phyloP scores from a whole-genome alignment of 1,284 basidiomycete species.

The Sphaerobolus stellatus region DNA sequence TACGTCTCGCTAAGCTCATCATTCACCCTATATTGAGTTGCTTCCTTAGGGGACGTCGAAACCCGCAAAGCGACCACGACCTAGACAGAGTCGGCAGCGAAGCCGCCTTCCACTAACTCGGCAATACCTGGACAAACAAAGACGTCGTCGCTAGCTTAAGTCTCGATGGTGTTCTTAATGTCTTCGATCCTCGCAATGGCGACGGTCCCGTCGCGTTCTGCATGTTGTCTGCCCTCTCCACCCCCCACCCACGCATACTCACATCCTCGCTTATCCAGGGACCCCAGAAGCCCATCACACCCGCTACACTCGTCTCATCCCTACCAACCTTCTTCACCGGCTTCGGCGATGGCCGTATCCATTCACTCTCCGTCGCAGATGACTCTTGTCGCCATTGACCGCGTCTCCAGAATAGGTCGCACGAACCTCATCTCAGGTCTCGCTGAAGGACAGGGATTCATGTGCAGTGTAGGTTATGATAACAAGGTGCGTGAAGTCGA shows the following conservation, averaged over 20 bases:
- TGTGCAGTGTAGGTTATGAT: slow-evolving; percentile 78
- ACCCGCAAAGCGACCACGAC: slow-evolving; percentile 63
- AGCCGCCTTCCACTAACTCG: slow-evolving; percentile 81
- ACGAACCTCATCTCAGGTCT: slow-evolving; percentile 71
- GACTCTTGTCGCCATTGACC: slow-evolving; percentile 34
- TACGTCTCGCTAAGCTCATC: slow-evolving; percentile 36
- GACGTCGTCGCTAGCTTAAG: slow-evolving; percentile 83
- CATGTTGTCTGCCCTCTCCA: too few species aligned
- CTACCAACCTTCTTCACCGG: slow-evolving; percentile 72
- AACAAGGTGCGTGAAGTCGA: slow-evolving; percentile 72
- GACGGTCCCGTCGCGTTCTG: slow-evolving; percentile 57
- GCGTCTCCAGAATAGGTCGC: slow-evolving; percentile 66
- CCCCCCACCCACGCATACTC: not conserved
- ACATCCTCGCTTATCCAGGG: slow-evolving; percentile 44
- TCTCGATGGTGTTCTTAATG: slow-evolving; percentile 78
- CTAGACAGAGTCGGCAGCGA: slow-evolving; percentile 73
- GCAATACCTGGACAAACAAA: slow-evolving; percentile 78
- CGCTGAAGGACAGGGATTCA: slow-evolving; percentile 49
- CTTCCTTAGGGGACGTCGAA: slow-evolving; percentile 83
- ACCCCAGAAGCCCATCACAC: slow-evolving; percentile 78
- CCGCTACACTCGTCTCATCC: slow-evolving; percentile 48
- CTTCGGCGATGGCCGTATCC: slow-evolving; percentile 78
- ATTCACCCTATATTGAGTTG: not conserved
- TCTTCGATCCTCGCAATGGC: slow-evolving; percentile 76
- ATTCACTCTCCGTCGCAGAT: slow-evolving; percentile 53